phyloP scores from a whole-genome alignment of 306 rosid species.

The Ormosia semicastrata region DNA sequence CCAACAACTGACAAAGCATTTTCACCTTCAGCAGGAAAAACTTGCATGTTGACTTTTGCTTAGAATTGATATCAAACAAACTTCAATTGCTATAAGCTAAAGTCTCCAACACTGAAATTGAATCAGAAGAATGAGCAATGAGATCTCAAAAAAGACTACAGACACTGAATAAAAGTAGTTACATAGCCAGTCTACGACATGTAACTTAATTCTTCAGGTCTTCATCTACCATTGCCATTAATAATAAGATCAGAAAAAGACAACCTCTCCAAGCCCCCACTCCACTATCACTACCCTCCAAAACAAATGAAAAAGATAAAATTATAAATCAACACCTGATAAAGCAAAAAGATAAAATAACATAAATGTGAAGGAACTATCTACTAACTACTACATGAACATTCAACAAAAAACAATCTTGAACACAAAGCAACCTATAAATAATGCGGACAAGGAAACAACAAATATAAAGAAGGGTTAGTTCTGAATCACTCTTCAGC shows the following conservation, averaged over 20 bases:
- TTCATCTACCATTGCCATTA: background rate
- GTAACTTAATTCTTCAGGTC: background rate
- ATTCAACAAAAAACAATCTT: background rate
- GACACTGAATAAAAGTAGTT: background rate
- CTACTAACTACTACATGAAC: background rate
- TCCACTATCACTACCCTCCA: background rate
- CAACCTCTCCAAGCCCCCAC: background rate
- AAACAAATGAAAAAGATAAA: background rate
- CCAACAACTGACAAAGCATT: slow-evolving; percentile 72
- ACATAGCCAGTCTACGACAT: background rate
- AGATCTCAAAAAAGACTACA: slow-evolving; percentile 23
- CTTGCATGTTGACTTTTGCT: slow-evolving; percentile 60
- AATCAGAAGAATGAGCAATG: slow-evolving; percentile 19
- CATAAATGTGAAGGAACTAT: background rate
- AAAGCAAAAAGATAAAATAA: background rate
- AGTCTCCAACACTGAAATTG: slow-evolving; percentile 25
- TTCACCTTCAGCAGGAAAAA: slow-evolving; percentile 57
- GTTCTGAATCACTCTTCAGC: background rate
- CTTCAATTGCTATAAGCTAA: slow-evolving; percentile 7
- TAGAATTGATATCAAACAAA: slow-evolving; percentile 17
- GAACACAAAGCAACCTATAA: background rate
- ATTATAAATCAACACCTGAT: background rate
- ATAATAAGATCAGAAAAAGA: background rate
- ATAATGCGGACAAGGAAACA: background rate
- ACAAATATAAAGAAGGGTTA: background rate